Evolutionary conservation across 1,284 basidiomycete species (phyloP).

Genomic region (Pholiota adiposa): DNA sequence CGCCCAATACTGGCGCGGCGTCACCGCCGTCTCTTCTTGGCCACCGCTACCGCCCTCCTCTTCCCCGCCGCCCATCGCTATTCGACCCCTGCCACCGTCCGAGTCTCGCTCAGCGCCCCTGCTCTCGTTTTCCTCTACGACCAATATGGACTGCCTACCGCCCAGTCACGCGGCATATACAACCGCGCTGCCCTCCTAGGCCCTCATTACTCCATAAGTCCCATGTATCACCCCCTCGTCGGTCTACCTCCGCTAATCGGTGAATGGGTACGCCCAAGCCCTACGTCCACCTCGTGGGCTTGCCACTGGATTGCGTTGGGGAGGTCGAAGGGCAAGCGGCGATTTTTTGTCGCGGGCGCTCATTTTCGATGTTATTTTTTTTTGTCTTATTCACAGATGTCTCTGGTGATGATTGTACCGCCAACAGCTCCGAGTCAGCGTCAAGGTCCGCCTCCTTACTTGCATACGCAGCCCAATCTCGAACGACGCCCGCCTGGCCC

Average conservation of each 20-base stretch:
- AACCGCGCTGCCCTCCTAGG: slow-evolving; percentile 59
- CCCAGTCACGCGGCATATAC: slow-evolving; percentile 57
- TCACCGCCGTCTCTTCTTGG: slow-evolving; percentile 57
- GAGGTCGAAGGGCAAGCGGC: background rate
- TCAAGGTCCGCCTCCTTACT: background rate
- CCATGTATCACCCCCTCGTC: slow-evolving; percentile 64
- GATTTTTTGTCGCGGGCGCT: background rate
- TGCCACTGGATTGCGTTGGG: slow-evolving; percentile 45
- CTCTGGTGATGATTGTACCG: background rate
- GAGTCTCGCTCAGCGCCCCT: slow-evolving; percentile 40
- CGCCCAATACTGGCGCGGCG: slow-evolving; percentile 70
- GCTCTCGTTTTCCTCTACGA: slow-evolving; percentile 29
- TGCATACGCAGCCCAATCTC: background rate
- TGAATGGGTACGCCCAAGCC: slow-evolving; percentile 78
- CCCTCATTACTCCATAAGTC: slow-evolving; percentile 62
- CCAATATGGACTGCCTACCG: slow-evolving; percentile 47
- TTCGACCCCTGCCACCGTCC: slow-evolving; percentile 41
- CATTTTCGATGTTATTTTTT: background rate
- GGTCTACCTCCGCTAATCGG: slow-evolving; percentile 64
- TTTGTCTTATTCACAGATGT: background rate
- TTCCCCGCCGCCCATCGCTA: slow-evolving; percentile 25
- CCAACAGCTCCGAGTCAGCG: background rate
- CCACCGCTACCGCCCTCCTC: slow-evolving; percentile 6
- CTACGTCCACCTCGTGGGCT: slow-evolving; percentile 82
- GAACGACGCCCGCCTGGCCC: slow-evolving; percentile 8